Base-by-base conservation (phyloP, 2,329 filamentous ascomycete genomes). In the Coniochaeta hoffmannii region DNA sequence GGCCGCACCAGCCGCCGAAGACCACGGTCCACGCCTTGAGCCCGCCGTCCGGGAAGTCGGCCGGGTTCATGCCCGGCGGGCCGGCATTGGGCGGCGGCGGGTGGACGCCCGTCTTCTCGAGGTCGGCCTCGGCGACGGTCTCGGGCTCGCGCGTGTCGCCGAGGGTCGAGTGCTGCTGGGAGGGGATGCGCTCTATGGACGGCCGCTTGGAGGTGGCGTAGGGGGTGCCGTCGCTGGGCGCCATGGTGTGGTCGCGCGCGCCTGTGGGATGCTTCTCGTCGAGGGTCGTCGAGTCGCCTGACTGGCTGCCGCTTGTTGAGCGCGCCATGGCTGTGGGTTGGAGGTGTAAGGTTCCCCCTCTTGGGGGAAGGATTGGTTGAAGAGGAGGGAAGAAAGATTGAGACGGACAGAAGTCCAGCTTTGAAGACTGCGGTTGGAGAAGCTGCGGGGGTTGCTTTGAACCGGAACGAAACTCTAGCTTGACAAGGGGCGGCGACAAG, bases 31-130 rank as follows among this genome's bases (percentile, higher is more conserved):
- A 85, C 9, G 83, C 83, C 58, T 78, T 68, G 3, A 65, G 46
- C 2, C 82, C 82, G 38, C 82, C 82, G 61, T 86, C 82, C 1
- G 82, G 82, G 56, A 83, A 83, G 59, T 80, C 77, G n/a, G 68
- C 67, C 7, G 77, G 75, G 54, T 71, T 72, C 58, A 71, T 65
- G 4, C 66, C 71, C 19, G 66, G 64, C 6, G 69, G 68, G 15
- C 62, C 19, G 12, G 9, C 31, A 12, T n/a, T 6, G 17, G 24
- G 2, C 3, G 50, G 31, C 2, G 34, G 17, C 4, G 50, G 50
- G 12, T 36, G 50, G 3, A 38, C 32, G 17, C 50, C 50, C 10
- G 50, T 28, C 34, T 53, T 53, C 50, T 53, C 50, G 50, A 53
- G 50, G 34, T 53, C 50, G 8, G 50, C 50, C 24, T 53, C 50